phyloP scores from a whole-genome alignment of 202 grass and related monocot species.

The Panicum virgatum region DNA sequence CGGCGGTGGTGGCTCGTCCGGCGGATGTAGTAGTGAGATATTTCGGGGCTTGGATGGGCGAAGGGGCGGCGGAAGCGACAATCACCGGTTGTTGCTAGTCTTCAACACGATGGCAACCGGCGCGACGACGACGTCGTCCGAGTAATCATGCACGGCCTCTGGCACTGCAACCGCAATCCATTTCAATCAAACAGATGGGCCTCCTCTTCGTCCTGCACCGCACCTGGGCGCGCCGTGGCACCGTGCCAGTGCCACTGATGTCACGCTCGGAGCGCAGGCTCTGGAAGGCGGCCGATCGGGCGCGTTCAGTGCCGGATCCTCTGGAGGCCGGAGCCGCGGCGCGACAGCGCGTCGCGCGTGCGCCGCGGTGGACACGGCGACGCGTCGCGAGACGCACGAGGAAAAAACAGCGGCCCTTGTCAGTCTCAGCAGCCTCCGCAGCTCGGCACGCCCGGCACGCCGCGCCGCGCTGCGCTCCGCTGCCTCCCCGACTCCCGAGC shows the following conservation, averaged over 20 bases:
- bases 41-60: not conserved
- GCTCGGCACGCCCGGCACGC: not conserved
- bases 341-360: too few relatives aligned
- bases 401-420: not conserved
- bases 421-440: not conserved
- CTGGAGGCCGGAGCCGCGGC: too few relatives aligned
- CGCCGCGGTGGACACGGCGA: conserved; percentile 11
- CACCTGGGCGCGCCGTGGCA: too few relatives aligned
- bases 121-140: not conserved
- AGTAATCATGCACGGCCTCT: not conserved
- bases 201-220: not conserved
- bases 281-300: not conserved
- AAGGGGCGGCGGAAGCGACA: not conserved
- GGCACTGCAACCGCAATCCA: too few relatives aligned
- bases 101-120: too few relatives aligned
- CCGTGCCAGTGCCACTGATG: not conserved
- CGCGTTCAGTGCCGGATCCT: not conserved
- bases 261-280: not conserved
- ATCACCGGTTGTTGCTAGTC: not conserved
- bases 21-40: not conserved
- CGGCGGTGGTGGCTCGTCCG: not conserved
- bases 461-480: not conserved
- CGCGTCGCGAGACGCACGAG: not conserved
- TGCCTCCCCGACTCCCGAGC: not conserved
- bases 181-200: too few relatives aligned